These are phyloP conservation scores for Rhodotorula babjevae DNA, from an alignment of 768 basidiomycete species.

Conservation along the genomic window DNA sequence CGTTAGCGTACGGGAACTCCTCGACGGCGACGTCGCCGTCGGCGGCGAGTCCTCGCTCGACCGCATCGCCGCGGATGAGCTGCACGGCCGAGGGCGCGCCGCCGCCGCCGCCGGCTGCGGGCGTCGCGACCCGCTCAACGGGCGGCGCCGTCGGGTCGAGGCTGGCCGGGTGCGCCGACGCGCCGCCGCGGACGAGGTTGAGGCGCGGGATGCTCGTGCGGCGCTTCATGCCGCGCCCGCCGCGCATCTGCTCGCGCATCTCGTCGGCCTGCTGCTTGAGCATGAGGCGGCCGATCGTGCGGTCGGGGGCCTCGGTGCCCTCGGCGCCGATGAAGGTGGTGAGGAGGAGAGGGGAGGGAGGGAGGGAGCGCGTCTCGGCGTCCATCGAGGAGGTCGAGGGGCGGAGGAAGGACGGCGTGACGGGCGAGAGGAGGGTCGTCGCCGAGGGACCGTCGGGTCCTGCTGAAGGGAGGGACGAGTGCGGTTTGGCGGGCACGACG, in stretches of 20 bases:
- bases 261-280: conserved; percentile 39
- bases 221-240: conserved; percentile 40
- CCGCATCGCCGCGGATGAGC: conserved; percentile 19
- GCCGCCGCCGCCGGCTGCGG: not conserved
- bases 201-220: conserved; percentile 40
- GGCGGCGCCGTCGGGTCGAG: conserved; percentile 2
- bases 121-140: no score
- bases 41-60: not conserved
- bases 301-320: conserved; percentile 26
- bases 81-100: conserved; percentile 19
- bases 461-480: not conserved
- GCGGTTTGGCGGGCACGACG: conserved; percentile 33
- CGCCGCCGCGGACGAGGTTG: conserved; percentile 23
- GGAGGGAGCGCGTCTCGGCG: conserved; percentile 40
- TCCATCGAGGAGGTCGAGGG: conserved; percentile 3
- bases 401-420: conserved; percentile 15
- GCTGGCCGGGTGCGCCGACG: not conserved
- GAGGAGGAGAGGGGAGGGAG: conserved; percentile 38
- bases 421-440: conserved; percentile 22
- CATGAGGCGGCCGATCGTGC: conserved; percentile 37
- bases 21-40: conserved; percentile 22
- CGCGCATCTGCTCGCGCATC: conserved; percentile 40
- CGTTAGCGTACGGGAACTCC: conserved; percentile 63
- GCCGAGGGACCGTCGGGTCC: not conserved
- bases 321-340: conserved; percentile 35